Percentiles rank a stretch among this genome's conserved stretches.
These are phyloP conservation scores for Rickenella mellea DNA, from an alignment of 768 basidiomycete genomes.

Conservation along the genomic window DNA sequence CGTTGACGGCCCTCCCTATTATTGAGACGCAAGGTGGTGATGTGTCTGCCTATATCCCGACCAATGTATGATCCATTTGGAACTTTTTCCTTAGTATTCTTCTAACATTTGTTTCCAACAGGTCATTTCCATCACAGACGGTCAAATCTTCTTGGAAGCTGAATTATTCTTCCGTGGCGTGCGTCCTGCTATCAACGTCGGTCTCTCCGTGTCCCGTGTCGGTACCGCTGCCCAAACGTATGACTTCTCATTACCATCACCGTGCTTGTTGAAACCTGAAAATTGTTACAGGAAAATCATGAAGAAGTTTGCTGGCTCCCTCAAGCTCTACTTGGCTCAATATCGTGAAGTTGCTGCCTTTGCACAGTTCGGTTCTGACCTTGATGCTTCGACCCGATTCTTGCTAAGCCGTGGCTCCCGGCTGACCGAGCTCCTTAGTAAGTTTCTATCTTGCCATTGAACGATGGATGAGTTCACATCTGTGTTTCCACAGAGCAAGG, in stretches of 20 bases:
- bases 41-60: slow-evolving; percentile 98
- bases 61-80: slow-evolving; percentile 50
- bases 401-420: slow-evolving; percentile 95
- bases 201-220: slow-evolving; percentile 99
- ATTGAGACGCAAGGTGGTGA: slow-evolving; percentile 99
- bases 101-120: slow-evolving; percentile 21
- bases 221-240: slow-evolving; percentile 99
- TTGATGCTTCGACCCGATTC: slow-evolving; percentile 99
- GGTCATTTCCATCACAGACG: slow-evolving; percentile 99
- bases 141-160: slow-evolving; percentile 99
- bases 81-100: background rate
- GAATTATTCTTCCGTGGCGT: slow-evolving; percentile 99
- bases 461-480: background rate
- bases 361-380: slow-evolving; percentile 99
- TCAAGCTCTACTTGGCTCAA: slow-evolving; percentile 99
- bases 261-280: no score
- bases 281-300: slow-evolving; percentile 71
- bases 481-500: slow-evolving; percentile 68
- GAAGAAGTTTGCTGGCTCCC: slow-evolving; percentile 99
- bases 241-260: slow-evolving; percentile 21
- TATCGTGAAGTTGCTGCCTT: slow-evolving; percentile 99
- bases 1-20: slow-evolving; percentile 96
- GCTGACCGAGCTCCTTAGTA: slow-evolving; percentile 91
- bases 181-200: slow-evolving; percentile 99
- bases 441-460: slow-evolving; percentile 16